These are phyloP conservation scores for Phytophthora fragariae DNA, from an alignment of 352 stramenopile genomes.

Conservation along the genomic window DNA sequence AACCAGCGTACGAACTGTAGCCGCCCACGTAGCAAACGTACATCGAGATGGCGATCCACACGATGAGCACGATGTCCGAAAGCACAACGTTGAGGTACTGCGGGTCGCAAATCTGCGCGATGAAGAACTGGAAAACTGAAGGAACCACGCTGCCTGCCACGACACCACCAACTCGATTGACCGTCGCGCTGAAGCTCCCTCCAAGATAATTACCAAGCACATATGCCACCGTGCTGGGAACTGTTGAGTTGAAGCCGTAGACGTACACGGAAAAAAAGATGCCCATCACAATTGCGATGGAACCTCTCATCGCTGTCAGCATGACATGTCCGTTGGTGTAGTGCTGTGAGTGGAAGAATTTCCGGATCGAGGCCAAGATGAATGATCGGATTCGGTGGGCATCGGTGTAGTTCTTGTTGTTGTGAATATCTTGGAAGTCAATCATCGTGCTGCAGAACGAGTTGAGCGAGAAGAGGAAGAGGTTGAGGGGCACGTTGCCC, in stretches of 20 bases:
- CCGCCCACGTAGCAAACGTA: conserved; percentile 68
- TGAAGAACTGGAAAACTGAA: conserved; percentile 86
- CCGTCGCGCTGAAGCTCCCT: conserved; percentile 75
- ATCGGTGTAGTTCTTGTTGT: conserved; percentile 65
- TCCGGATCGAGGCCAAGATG: conserved; percentile 45
- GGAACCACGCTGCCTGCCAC: conserved; percentile 80
- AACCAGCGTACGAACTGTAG: conserved; percentile 64
- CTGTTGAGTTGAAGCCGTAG: conserved; percentile 71
- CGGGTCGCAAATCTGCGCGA: conserved; percentile 64
- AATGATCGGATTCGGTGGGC: conserved; percentile 60
- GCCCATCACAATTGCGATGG: conserved; percentile 64
- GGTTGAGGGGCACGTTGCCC: conserved; percentile 79
- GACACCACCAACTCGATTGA: conserved; percentile 80
- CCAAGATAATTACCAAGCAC: conserved; percentile 80
- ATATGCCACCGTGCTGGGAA: conserved; percentile 63
- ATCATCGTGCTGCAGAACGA: conserved; percentile 84
- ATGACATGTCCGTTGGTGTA: conserved; percentile 53
- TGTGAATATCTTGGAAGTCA: conserved; percentile 69
- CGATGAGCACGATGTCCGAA: conserved; percentile 54
- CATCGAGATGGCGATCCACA: conserved; percentile 69
- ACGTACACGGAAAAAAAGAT: conserved; percentile 81
- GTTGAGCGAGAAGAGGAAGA: conserved; percentile 84
- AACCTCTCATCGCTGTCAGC: conserved; percentile 64
- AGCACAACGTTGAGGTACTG: conserved; percentile 44
- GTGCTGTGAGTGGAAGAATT: conserved; percentile 58